phyloP scores from a whole-genome alignment of 805 yeast species.

The Naumovozyma dairenensis region DNA sequence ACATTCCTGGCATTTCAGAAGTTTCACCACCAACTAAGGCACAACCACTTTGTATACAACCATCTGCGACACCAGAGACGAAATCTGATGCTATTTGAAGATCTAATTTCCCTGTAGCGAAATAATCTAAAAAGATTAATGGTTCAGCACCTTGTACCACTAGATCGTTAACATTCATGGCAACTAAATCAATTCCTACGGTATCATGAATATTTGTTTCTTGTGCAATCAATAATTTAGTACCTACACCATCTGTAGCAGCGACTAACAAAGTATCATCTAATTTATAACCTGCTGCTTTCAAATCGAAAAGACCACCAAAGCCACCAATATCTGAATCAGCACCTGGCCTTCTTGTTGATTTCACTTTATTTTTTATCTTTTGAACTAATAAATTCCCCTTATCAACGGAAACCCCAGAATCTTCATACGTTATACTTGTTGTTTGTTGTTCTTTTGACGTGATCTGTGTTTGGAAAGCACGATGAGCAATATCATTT shows the following conservation, averaged over 20 bases:
- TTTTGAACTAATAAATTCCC: constrained; percentile 86
- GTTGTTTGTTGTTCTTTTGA: constrained; percentile 15
- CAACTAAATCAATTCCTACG: constrained; percentile 98
- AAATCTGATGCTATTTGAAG: constrained; percentile 75
- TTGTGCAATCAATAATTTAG: constrained; percentile 92
- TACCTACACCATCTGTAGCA: constrained; percentile 99
- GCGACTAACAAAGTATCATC: constrained; percentile 79
- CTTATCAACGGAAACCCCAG: constrained; percentile 96
- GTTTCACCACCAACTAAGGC: constrained; percentile 99
- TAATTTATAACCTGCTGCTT: constrained; percentile 73
- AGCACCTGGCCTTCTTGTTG: constrained; percentile 92
- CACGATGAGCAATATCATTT: constrained; percentile 91
- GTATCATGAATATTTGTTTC: constrained; percentile 80
- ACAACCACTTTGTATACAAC: constrained; percentile 91
- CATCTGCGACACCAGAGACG: constrained; percentile 92
- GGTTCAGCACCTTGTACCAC: constrained; percentile 99
- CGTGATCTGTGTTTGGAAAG: constrained; percentile 62
- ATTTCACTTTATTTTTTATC: constrained; percentile 81
- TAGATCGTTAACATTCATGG: constrained; percentile 96
- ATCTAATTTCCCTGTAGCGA: constrained; percentile 89
- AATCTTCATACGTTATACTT: constrained; percentile 75
- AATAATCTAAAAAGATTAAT: constrained; percentile 86
- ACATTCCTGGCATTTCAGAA: constrained; percentile 99
- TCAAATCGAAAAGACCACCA: constrained; percentile 91
- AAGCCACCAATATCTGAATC: constrained; percentile 98